phyloP scores from a whole-genome alignment of 2,329 filamentous ascomycete genomes.

The Calonectria leucothoes region DNA sequence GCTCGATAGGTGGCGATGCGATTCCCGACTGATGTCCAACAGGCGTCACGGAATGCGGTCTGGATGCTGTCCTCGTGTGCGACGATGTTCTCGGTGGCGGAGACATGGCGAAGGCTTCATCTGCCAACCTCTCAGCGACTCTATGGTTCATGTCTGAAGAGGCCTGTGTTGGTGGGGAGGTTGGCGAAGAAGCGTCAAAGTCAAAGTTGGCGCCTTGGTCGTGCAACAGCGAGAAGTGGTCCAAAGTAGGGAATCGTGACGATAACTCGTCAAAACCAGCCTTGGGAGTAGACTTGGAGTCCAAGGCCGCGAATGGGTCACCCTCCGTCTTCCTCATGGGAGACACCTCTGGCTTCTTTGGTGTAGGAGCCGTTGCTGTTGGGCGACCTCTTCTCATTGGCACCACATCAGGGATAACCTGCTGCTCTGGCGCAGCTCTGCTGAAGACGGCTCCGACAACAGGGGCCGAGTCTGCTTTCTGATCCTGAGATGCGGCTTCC shows the following conservation, averaged over 20 bases:
- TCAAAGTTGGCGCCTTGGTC: constrained; percentile 87
- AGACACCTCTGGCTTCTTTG: constrained; percentile 67
- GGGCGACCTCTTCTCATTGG: constrained; percentile 91
- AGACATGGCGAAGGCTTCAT: constrained; percentile 80
- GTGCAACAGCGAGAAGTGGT: constrained; percentile 91
- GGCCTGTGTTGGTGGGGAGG: constrained; percentile 62
- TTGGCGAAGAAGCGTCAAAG: constrained; percentile 72
- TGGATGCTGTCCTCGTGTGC: constrained; percentile 34
- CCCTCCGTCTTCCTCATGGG: constrained; percentile 71
- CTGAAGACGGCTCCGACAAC: constrained; percentile 85
- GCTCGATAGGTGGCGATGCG: constrained; percentile 41
- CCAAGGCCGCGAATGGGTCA: constrained; percentile 93
- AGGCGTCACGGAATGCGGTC: constrained; percentile 48
- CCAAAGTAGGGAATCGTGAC: constrained; percentile 86
- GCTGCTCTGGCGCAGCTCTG: constrained; percentile 76
- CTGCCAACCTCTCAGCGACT: constrained; percentile 81
- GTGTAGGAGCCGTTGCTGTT: constrained; percentile 50
- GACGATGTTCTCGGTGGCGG: constrained; percentile 28
- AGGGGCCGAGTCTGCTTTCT: constrained; percentile 64
- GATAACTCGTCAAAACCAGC: constrained; percentile 82
- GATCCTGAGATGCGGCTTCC: constrained; percentile 64
- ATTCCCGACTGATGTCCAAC: constrained; percentile 35
- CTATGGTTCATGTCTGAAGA: constrained; percentile 65
- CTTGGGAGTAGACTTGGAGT: constrained; percentile 65
- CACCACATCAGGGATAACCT: constrained; percentile 85